Base-by-base conservation (phyloP, 2,329 filamentous ascomycete species). In the Alternaria infectoria region DNA sequence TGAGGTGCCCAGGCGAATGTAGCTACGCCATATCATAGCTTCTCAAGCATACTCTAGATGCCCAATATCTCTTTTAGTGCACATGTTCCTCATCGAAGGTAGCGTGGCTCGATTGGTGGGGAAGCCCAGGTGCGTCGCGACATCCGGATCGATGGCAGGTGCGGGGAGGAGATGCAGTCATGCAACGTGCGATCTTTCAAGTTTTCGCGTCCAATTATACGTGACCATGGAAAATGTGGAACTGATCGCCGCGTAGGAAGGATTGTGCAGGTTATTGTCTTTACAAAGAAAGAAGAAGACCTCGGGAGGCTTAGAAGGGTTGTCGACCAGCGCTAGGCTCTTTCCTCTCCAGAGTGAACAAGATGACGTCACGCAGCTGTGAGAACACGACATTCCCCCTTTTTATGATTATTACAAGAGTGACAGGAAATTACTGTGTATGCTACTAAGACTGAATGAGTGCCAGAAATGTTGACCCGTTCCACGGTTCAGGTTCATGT, bases 231-330 rank as follows among this genome's bases (percentile, higher is more conserved):
- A 36, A 15, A 4, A 4, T 5, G n/a, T 6, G 5, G 30, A 36
- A 0, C 1, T 36, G 0, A 36, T 36, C 0, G 30, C 30, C 0
- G 30, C n/a, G 0, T 36, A 3, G 28, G 28, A 4, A 13, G 12
- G n/a, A 4, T 2, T 40, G 32, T 8, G 32, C 15, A 40, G 3
- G 32, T 40, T 4, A 7, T 3, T 40, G 32, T 40, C 5, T 10
- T 15, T 40, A 0, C 4, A 4, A 40, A 40, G 32, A n/a, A 40
- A n/a, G 32, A 7, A 6, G 6, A 6, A 32, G 30, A n/a, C n/a
- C n/a, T n/a, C n/a, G n/a, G n/a, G n/a, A 15, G 12, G 30, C 2
- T 5, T 5, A 32, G 30, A 32, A 32, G 32, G 32, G 15, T 40
- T 5, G 9, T n/a, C 2, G 3, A 40, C 8, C 32, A 40, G 8